Percentiles rank a stretch among this genome's conserved stretches.
These are phyloP conservation scores for Globisporangium paroecandrum DNA, from an alignment of 352 stramenopile genomes.

Conservation along the genomic window DNA sequence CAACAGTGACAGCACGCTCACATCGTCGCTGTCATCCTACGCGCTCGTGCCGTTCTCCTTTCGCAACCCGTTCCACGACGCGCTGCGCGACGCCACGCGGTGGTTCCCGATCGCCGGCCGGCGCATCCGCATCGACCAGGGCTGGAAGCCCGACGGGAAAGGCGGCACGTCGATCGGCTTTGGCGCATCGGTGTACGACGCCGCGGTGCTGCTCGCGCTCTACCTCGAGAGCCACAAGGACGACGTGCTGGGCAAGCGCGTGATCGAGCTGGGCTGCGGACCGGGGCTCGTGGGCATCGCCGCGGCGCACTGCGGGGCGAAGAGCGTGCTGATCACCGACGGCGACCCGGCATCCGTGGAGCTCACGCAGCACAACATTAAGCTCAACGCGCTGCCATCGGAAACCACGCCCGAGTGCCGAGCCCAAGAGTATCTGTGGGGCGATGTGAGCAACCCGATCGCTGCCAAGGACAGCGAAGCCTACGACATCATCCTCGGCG, in stretches of 20 bases:
- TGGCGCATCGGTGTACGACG: slow-evolving; percentile 80
- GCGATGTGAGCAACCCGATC: slow-evolving; percentile 33
- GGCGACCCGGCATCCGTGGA: slow-evolving; percentile 64
- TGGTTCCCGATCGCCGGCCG: slow-evolving; percentile 63
- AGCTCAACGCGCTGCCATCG: slow-evolving; percentile 31
- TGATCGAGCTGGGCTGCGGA: slow-evolving; percentile 74
- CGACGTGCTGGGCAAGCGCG: slow-evolving; percentile 41
- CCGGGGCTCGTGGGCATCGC: slow-evolving; percentile 73
- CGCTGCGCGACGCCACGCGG: slow-evolving; percentile 55
- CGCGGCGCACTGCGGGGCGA: slow-evolving; percentile 44
- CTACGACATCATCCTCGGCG: slow-evolving; percentile 75
- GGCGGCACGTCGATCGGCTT: slow-evolving; percentile 74
- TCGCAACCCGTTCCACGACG: slow-evolving; percentile 71
- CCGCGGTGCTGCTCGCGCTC: slow-evolving; percentile 71
- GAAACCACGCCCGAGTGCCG: slow-evolving; percentile 19
- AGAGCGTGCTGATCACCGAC: slow-evolving; percentile 60
- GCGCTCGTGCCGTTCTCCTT: slow-evolving; percentile 72
- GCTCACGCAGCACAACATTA: slow-evolving; percentile 61
- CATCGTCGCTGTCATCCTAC: neutral
- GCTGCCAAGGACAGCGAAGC: slow-evolving; percentile 15
- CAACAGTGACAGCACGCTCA: neutral
- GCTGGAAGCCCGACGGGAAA: slow-evolving; percentile 72
- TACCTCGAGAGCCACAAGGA: slow-evolving; percentile 62
- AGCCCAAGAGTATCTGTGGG: slow-evolving; percentile 61
- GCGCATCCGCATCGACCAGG: slow-evolving; percentile 65